A percentile compares a stretch with the other conserved stretches of the same genome.
Conservation (phyloP, 164 flowering plant species). For the Malania oleifera region DNA sequence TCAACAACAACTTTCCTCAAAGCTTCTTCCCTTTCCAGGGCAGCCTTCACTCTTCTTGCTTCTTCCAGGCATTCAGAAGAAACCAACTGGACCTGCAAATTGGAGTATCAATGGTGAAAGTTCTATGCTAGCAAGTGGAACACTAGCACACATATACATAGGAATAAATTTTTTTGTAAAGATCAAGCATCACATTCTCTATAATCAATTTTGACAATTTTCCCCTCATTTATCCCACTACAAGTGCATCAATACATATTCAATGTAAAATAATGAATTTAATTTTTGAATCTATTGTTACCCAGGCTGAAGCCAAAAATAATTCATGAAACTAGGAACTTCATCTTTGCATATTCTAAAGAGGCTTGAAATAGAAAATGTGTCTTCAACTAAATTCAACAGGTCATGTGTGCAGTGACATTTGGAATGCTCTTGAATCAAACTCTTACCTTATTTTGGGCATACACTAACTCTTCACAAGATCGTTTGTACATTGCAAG, state of each 20-base stretch:
- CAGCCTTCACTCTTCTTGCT: slow-evolving; percentile 43
- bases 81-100: slow-evolving; percentile 51
- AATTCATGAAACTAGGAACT: not conserved
- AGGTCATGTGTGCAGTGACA: not conserved
- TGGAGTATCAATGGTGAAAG: not conserved
- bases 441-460: slow-evolving; percentile 51
- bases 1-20: slow-evolving; percentile 50
- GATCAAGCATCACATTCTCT: not conserved
- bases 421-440: not conserved
- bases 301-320: too few relatives aligned
- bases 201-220: not conserved
- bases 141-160: too few relatives aligned
- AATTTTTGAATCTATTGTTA: too few relatives aligned
- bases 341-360: not conserved
- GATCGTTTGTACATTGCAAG: slow-evolving; percentile 55
- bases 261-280: too few relatives aligned
- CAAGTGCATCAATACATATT: too few relatives aligned
- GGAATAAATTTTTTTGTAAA: not conserved
- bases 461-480: slow-evolving; percentile 59
- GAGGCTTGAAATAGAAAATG: not conserved
- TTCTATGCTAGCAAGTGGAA: not conserved
- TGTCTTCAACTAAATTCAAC: too few relatives aligned
- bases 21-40: slow-evolving; percentile 53
- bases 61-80: slow-evolving; percentile 66
- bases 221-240: too few relatives aligned